Percentiles rank a stretch among this genome's conserved stretches.
phyloP scores from a whole-genome alignment of 176 grass and related monocot genomes.

The Raddia guianensis region DNA sequence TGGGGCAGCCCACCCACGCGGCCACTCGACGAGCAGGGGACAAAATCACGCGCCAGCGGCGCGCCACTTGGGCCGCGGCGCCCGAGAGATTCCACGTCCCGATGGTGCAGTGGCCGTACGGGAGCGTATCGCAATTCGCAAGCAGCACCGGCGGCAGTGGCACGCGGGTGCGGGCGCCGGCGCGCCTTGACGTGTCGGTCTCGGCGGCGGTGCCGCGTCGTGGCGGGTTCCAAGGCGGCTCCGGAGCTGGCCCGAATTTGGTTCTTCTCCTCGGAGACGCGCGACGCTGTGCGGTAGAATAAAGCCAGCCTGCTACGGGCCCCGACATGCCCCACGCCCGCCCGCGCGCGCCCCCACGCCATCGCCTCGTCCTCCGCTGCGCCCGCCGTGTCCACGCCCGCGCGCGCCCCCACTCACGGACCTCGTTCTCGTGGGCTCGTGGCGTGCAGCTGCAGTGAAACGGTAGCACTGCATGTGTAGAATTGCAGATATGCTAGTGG shows the following conservation, averaged over 20 bases:
- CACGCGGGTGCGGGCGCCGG: not conserved
- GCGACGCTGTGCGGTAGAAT: not conserved
- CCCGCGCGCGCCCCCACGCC: conserved; percentile 44
- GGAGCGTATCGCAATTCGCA: not conserved
- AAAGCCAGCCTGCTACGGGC: conserved; percentile 29
- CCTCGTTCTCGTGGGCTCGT: not conserved
- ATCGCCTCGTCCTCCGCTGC: conserved; percentile 10
- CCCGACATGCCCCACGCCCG: conserved; percentile 53
- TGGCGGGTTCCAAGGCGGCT: not conserved
- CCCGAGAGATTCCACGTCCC: conserved; percentile 16
- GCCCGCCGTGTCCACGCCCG: not conserved
- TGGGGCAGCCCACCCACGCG: not conserved
- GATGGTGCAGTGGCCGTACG: not conserved
- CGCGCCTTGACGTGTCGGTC: not conserved
- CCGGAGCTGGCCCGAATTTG: conserved; percentile 14
- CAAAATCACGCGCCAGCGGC: not conserved
- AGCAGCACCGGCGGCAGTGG: not conserved
- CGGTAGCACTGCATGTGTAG: not conserved
- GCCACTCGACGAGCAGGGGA: not conserved
- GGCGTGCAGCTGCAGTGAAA: not conserved
- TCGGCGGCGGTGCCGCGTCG: not conserved
- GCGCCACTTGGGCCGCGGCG: not conserved
- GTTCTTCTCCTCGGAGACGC: not conserved
- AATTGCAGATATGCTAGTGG: too few species aligned
- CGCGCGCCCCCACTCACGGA: not conserved